Evolutionary conservation across 2,329 filamentous ascomycete genomes (phyloP).

Genomic region (Xylariomycetidae sp.): DNA sequence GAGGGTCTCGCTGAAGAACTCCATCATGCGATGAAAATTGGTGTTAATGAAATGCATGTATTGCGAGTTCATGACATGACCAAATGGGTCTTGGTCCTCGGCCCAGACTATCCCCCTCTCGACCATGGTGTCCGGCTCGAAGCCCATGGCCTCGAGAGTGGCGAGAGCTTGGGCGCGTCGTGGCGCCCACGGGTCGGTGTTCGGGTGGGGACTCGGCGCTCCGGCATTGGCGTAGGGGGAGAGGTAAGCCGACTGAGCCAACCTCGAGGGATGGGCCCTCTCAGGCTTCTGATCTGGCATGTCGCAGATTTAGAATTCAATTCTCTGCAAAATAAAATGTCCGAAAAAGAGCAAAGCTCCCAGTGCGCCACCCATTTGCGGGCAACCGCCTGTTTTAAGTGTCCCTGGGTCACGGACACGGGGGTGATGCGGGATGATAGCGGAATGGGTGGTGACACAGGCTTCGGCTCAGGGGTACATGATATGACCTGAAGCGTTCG

Average conservation of each 20-base stretch:
- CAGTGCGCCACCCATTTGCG: no score
- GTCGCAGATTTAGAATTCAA: no score
- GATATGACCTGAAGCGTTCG: no score
- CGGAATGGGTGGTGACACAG: no score
- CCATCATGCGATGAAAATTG: conserved; percentile 18
- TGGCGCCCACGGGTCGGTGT: conserved; percentile 10
- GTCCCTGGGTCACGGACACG: no score
- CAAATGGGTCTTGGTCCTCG: conserved; percentile 21
- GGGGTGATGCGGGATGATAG: no score
- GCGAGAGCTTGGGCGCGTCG: conserved; percentile 10
- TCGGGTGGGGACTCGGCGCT: conserved; percentile 13
- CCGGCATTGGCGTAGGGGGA: conserved; percentile 12
- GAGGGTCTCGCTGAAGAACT: conserved; percentile 19
- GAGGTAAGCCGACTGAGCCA: conserved; percentile 13
- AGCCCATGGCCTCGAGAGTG: conserved; percentile 14
- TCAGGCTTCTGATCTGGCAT: no score
- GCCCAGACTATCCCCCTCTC: conserved; percentile 20
- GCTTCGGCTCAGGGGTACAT: no score
- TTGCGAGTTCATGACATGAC: conserved; percentile 19
- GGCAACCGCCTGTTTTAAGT: no score
- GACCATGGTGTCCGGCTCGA: conserved; percentile 12
- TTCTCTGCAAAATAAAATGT: no score
- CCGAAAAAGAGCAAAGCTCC: no score
- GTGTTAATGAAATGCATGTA: conserved; percentile 18
- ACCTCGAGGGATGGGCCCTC: no score